Base-by-base conservation (phyloP, 768 basidiomycete genomes). In the Dioszegia crocea region DNA sequence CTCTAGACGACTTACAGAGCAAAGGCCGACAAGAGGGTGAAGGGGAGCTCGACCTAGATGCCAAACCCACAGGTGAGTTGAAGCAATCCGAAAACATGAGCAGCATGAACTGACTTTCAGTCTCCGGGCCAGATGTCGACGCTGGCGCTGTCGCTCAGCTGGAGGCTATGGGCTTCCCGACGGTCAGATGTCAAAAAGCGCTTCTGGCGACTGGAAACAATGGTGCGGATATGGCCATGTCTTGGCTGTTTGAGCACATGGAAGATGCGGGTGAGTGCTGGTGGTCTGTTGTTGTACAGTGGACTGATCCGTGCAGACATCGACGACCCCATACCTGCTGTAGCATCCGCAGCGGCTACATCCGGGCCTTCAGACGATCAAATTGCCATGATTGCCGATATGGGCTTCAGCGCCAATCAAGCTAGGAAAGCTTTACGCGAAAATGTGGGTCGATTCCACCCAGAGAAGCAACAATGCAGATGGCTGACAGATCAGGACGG, bases 231-330 rank as follows among this genome's bases (percentile, higher is more conserved):
- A 82, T 80, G 0, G 96, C 96, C 0, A 94, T 94, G 91, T 86
- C 91, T 59, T 99, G 94, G 94, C 76, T 99, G 40, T 94, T 98
- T 70, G 81, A 77, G 43, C 94, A 97, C 75, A 89, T 93, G 89
- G 93, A 97, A 0, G 94, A 98, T 76, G 81, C 90, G 12, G 89
- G 91, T 89, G 16, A 57, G 78, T 59, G 36, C 17, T 43, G 27
- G 9, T 10, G 12, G 12, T 33, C 31, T 36, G n/a, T 11, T 3
- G 4, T 33, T 33, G 17, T 11, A 23, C 3, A 19, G 16, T n/a
- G 45, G 12, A 51, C 61, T 61, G 33, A 57, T 2, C 16, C 40
- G 5, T 30, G 4, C 66, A 93, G 93, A 93, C 71, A 92, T 97
- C 70, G 93, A 97, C 74, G 81, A 80, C 0, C 92, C 91, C 0